Base-by-base conservation (phyloP, 345 rosid genomes). In the Punica granatum region DNA sequence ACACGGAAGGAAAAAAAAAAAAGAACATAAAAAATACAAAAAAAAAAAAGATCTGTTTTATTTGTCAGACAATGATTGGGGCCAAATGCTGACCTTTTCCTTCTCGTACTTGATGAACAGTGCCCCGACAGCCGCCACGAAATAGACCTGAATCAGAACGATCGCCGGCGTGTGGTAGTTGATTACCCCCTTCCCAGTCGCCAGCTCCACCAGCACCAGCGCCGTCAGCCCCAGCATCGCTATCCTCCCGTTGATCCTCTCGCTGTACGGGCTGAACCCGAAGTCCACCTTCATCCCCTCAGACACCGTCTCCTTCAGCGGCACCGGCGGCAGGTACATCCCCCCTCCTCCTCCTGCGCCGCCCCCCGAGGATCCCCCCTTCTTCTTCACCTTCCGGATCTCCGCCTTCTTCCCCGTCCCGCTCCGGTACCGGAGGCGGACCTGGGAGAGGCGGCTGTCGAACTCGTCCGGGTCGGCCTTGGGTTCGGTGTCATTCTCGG, bases 361-460 rank as follows among this genome's bases (percentile, higher is more conserved):
- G 1, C 81, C n/a, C 13, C 31, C 18, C 34, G 61, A 11, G 4
- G 78, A 15, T 26, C 60, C 67, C 0, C 26, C 28, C 61, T 70
- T 65, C 1, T 86, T 89, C 85, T 74, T 89, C 10, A 84, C 73
- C 70, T 91, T 91, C 46, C 95, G 83, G 43, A 68, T 67, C 70
- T 93, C 91, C 58, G 97, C 99, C 69, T 94, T 94, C 82, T 88
- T 94, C 0, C 97, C 99, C 10, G 81, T 75, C 2, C 92, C 96
- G 67, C 83, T 85, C 37, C 95, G 80, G 80, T 86, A 87, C 10
- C 84, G 83, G 78, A 81, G 78, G 8, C 96, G 75, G 72, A 87
- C 79, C 66, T 73, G 83, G 4, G 95, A 80, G 74, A 93, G 86
- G 39, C 96, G 92, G 7, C 80, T 75, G 65, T 90, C 95, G 79